Evolutionary conservation across 148 eudicot species (phyloP), one percentile per base, ranked within the genome.

Genomic region (Polygonum maritimum): DNA sequence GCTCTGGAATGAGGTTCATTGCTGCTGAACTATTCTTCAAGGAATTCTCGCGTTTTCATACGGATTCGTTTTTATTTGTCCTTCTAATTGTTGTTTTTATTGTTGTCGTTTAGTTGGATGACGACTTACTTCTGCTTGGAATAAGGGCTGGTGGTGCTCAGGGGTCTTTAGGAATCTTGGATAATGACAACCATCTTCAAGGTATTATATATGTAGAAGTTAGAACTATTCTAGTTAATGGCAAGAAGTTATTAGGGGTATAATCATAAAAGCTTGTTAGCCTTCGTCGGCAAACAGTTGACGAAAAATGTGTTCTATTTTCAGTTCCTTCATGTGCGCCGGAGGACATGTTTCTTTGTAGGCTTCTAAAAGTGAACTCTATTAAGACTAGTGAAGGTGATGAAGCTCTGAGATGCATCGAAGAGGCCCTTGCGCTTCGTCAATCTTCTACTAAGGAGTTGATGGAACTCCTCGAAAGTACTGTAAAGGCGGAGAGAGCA

Each of bases 1-100:
- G 69, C 84, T 88, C 18, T 96, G 99, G 99, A 86, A 85, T 83
- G 89, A 92, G 94, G 99, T 92, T 80, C 72, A 26, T 76, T 60
- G 8, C 71, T 74, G 47, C 48, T 35, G 40, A 49, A 47, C 55
- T 65, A 74, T 67, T 26, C 62, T 48, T 81, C 58, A 38, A 19
- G 11, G 12, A 8, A 18, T 31, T 31, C 18, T 71, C 36, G 0
- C 41, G 74, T 39, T 13, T 40, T 71, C 49, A 44, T 70, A 16
- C 18, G 31, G 16, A 39, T 16, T 65, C 52, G n/a, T 63, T 72
- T 51, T 72, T 45, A 8, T 7, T 7, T 21, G 60, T 55, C 4
- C 8, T 11, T 49, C 18, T 35, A 44, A 35, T 48, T 73, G 72
- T 40, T 19, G 4, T 35, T 60, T 26, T 76, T 41, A 47, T 13